These are phyloP conservation scores for Phaffia tasmanica DNA, from an alignment of 768 basidiomycete genomes.

Conservation along the genomic window DNA sequence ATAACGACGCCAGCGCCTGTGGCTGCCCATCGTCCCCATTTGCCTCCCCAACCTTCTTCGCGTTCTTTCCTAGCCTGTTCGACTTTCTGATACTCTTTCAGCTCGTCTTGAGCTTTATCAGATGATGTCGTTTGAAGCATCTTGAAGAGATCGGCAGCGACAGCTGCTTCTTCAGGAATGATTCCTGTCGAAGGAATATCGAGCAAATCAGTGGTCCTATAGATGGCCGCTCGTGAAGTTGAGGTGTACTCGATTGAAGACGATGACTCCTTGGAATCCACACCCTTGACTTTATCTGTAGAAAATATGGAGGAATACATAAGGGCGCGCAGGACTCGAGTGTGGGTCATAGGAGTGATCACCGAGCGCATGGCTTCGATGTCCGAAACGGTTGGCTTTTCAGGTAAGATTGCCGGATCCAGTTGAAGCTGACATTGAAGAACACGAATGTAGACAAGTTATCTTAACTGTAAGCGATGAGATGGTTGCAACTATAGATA, in stretches of 20 bases:
- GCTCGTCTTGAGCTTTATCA: conserved; percentile 28
- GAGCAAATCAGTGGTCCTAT: conserved; percentile 26
- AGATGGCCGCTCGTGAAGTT: conserved; percentile 24
- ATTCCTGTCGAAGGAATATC: conserved; percentile 23
- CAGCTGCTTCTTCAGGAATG: conserved; percentile 25
- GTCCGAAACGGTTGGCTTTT: background rate
- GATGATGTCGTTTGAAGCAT: conserved; percentile 25
- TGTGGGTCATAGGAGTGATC: background rate
- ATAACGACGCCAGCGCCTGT: conserved; percentile 39
- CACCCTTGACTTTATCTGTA: background rate
- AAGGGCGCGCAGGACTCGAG: conserved; percentile 8
- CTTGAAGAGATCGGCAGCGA: conserved; percentile 27
- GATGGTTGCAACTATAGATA: background rate
- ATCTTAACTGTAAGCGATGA: too few relatives aligned
- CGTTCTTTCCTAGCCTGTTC: conserved; percentile 34
- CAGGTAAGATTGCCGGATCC: conserved; percentile 14
- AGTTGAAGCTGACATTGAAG: conserved; percentile 16
- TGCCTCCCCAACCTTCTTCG: conserved; percentile 40
- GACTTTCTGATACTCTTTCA: conserved; percentile 30
- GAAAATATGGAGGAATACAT: conserved; percentile 20
- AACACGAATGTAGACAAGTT: background rate
- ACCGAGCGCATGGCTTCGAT: conserved; percentile 9
- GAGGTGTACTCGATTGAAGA: conserved; percentile 26
- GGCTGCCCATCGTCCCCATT: conserved; percentile 36
- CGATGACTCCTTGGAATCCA: background rate